phyloP scores from a whole-genome alignment of 1,139 yeast genomes.

The Kluyveromyces marxianus region DNA sequence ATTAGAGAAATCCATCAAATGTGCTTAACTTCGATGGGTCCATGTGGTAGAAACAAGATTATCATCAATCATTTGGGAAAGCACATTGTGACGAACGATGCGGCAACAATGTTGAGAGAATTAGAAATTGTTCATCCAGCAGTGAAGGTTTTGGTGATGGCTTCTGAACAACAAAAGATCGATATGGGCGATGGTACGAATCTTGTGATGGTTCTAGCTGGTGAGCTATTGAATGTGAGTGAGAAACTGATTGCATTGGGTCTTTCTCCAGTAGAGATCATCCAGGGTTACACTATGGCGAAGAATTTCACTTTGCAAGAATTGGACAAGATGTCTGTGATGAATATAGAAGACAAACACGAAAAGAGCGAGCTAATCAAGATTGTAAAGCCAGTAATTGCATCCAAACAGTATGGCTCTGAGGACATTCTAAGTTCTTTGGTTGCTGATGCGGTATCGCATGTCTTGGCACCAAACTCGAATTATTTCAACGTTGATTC shows the following conservation, averaged over 20 bases:
- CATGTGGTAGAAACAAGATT: constrained; percentile 94
- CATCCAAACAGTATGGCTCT: constrained; percentile 88
- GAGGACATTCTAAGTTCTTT: constrained; percentile 71
- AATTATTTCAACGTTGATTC: constrained; percentile 78
- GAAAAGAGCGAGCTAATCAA: constrained; percentile 55
- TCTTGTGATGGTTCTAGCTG: constrained; percentile 73
- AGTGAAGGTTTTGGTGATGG: constrained; percentile 91
- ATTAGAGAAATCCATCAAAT: constrained; percentile 88
- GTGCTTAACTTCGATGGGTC: constrained; percentile 93
- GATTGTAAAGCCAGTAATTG: constrained; percentile 78
- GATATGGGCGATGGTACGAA: constrained; percentile 81
- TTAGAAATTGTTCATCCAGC: constrained; percentile 96
- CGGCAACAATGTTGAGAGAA: constrained; percentile 92
- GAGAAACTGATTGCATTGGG: constrained; percentile 82
- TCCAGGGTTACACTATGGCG: constrained; percentile 84
- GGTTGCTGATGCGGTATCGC: constrained; percentile 80
- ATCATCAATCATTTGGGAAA: constrained; percentile 80
- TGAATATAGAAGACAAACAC: constrained; percentile 51
- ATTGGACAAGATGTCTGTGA: constrained; percentile 59
- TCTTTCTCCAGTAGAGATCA: constrained; percentile 79
- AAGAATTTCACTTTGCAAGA: constrained; percentile 62
- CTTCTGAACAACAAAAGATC: constrained; percentile 90
- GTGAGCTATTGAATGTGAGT: constrained; percentile 77
- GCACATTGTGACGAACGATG: constrained; percentile 88
- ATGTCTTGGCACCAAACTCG: constrained; percentile 60